Percentiles rank a stretch among this genome's conserved stretches.
These are phyloP conservation scores for Guadua angustifolia DNA, from an alignment of 176 grass and related monocot species.

Conservation along the genomic window DNA sequence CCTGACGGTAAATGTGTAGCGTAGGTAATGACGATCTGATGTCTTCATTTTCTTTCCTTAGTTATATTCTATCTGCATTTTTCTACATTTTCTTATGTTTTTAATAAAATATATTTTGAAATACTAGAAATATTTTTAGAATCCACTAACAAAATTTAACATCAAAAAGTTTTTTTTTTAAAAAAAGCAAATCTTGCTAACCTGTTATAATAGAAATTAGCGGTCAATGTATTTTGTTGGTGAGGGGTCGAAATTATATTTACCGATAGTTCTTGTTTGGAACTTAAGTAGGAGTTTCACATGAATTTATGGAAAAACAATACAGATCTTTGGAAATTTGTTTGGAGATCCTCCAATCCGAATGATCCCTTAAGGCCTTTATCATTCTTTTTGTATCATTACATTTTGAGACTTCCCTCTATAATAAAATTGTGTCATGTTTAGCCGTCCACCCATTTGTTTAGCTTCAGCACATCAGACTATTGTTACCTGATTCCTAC, in stretches of 20 bases:
- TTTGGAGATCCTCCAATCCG: background rate
- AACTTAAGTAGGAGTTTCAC: background rate
- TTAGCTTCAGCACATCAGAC: background rate
- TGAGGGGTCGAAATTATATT: background rate
- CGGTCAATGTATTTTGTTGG: background rate
- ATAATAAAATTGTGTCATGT: background rate
- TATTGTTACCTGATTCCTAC: no score
- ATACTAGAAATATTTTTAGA: background rate
- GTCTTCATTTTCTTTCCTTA: background rate
- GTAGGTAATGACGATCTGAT: no score
- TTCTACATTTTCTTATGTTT: background rate
- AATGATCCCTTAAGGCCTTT: background rate
- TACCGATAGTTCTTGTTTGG: background rate
- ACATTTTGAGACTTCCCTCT: background rate
- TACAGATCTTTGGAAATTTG: background rate
- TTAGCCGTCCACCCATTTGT: background rate
- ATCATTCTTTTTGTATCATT: no score
- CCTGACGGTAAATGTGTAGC: background rate
- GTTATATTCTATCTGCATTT: background rate
- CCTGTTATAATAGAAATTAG: background rate
- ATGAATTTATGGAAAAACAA: background rate
- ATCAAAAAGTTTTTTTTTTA: background rate
- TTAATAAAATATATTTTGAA: no score
- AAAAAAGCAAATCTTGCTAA: background rate
- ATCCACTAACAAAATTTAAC: background rate